Percentiles rank a stretch among this genome's conserved stretches.
Conservation (phyloP, 305 asterid species). For the Fraxinus sp. region DNA sequence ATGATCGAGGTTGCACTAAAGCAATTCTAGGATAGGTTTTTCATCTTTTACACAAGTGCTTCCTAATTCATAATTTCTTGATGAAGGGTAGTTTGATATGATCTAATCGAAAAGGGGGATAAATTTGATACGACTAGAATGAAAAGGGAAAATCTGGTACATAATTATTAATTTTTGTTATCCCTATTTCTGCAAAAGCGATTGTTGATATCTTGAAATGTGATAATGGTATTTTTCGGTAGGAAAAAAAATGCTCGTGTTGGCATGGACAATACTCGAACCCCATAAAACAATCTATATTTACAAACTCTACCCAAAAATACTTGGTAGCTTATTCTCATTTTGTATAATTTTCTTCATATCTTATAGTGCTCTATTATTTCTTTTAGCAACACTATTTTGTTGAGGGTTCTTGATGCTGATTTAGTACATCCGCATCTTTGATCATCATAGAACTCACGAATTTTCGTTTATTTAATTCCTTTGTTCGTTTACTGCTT, state of each 20-base stretch:
- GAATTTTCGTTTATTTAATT: not conserved
- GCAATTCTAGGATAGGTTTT: not conserved
- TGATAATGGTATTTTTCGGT: not conserved
- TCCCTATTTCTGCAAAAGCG: not conserved
- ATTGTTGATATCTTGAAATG: not conserved
- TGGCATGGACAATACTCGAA: not conserved
- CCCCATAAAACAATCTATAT: not conserved
- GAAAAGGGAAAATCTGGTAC: not conserved
- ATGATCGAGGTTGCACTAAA: conserved; percentile 13
- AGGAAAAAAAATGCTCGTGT: not conserved
- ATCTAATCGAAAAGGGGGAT: not conserved
- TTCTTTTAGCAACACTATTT: not conserved
- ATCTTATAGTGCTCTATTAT: not conserved
- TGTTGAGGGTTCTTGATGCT: not conserved
- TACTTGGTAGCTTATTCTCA: not conserved
- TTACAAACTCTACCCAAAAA: not conserved
- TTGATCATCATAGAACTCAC: not conserved
- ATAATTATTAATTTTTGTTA: not conserved
- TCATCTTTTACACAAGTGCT: not conserved
- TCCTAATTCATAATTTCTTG: not conserved
- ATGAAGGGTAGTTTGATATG: not conserved
- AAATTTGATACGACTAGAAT: not conserved
- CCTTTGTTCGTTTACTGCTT: conserved; percentile 3
- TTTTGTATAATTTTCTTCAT: not conserved
- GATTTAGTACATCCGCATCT: not conserved